Evolutionary conservation across 2,329 filamentous ascomycete genomes (phyloP), one percentile per base, ranked within the genome.

Genomic region (Fusarium drepaniforme): DNA sequence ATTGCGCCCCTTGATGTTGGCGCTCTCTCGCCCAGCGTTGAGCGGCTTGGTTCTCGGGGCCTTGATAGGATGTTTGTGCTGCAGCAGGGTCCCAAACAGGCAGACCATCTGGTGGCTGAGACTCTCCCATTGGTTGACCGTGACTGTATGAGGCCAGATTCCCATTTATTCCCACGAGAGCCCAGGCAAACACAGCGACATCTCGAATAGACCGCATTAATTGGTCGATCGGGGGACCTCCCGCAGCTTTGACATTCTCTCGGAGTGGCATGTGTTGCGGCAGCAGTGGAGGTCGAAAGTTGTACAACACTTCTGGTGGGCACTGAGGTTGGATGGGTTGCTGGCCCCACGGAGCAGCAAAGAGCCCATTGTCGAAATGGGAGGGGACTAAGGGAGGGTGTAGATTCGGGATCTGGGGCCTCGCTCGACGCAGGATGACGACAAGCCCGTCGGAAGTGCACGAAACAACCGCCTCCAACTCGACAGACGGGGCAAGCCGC

Each of bases 361-460:
- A 96, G 3, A 96, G 84, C 3, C 93, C 93, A 72, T 90, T 90
- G 44, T 88, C 85, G 63, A 85, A 85, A 64, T 88, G 87, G 37
- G 84, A 83, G 40, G 82, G 86, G 4, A 80, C 30, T 83, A 81
- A 15, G 9, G 88, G 86, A 11, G 88, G 86, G 65, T 90, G 86
- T 5, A 88, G 83, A 15, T 86, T 85, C 5, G 93, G 93, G 57
- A 95, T 90, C 9, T 91, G 87, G 5, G 94, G 92, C 30, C 93
- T 90, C 28, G 94, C 94, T 73, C 90, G 90, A 66, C 95, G 90
- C 16, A 97, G 85, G 60, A 96, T 92, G 9, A 97, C 94, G 3
- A 97, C 94, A 1, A 97, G 86, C 1, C 95, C 95, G 81, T 97
- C 95, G 0, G 95, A 97, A 3, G 94, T 95, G 83, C 95, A 97